A percentile compares a stretch with the other conserved stretches of the same genome.
phyloP scores from a whole-genome alignment of 73 alveolate species.

The Uronychia binucleata region DNA sequence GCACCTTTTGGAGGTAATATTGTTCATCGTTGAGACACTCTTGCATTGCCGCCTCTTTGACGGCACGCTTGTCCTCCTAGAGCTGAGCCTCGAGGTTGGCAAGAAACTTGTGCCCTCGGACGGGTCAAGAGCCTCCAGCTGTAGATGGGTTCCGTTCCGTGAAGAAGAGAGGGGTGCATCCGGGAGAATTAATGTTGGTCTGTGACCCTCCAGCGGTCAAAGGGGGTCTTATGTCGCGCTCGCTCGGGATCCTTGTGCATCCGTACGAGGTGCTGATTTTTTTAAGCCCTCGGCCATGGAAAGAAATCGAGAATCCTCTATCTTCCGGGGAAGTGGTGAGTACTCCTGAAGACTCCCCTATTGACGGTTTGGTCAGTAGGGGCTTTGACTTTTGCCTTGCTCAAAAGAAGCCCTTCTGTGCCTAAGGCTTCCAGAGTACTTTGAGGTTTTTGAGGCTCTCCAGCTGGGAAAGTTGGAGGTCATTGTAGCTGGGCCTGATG shows the following conservation, averaged over 20 bases:
- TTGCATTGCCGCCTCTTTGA: background rate
- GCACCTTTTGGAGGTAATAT: background rate
- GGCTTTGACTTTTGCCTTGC: background rate
- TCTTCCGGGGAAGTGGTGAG: background rate
- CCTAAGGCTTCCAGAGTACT: background rate
- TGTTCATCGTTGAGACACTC: background rate
- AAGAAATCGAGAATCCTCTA: background rate
- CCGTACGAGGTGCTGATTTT: background rate
- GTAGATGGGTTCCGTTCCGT: background rate
- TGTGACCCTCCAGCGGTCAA: background rate
- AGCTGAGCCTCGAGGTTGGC: background rate
- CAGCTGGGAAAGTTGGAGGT: background rate
- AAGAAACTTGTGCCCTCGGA: background rate
- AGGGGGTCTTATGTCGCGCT: background rate
- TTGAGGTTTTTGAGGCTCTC: background rate
- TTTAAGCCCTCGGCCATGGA: background rate
- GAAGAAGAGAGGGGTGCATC: background rate
- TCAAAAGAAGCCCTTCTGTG: background rate
- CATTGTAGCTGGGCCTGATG: background rate
- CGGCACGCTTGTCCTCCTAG: background rate
- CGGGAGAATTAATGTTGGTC: background rate
- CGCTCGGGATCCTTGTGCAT: background rate
- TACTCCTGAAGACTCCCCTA: background rate
- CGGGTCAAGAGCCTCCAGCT: background rate
- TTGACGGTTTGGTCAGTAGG: background rate